Evolutionary conservation across 2,329 filamentous ascomycete species (phyloP), one percentile per base, ranked within the genome.

Genomic region (Ophiostoma novo-ulmi): DNA sequence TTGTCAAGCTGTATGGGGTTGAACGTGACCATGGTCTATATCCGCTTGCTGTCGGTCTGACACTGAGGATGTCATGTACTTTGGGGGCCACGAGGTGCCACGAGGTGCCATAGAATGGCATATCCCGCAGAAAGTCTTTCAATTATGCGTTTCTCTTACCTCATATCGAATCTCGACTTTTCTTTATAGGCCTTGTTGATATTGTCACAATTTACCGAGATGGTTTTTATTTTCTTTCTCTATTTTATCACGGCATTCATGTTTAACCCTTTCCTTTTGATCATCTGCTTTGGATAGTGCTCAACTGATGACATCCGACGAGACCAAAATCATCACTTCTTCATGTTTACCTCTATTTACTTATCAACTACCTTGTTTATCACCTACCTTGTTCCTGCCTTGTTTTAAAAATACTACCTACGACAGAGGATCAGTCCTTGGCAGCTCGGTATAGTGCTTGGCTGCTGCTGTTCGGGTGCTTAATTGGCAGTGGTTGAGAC

Each of bases 401-500:
- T 55, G 52, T 22, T 26, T 26, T 44, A 10, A 13, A n/a, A 17
- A 58, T 58, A 17, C 41, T 20, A 20, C 7, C 44, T 31, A 31
- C 17, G 44, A 7, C 44, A 48, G 44, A 48, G 44, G n/a, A 26
- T 26, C n/a, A 22, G 10, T 58, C 35, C 61, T 64, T 64, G 61
- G 61, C 61, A 17, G 35, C 61, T 64, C 61, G 61, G 61, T 35
- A 64, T 17, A 10, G 5, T n/a, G 61, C 61, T 64, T 64, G 61
- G 61, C 61, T 38, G 31, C 14, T 38, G 20, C 35, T 38, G 20
- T 11, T n/a, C 35, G 20, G 31, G 31, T 36, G 31, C 61, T 36
- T 36, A 38, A 64, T 38, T n/a, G 61, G 31, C 52, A 14, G n/a
- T 26, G 52, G 52, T 22, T 58, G n/a, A n/a, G 14, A 26, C 31